Percentiles rank a stretch among this genome's conserved stretches.
phyloP scores from a whole-genome alignment of 441 rosid genomes.

The Oxalis stricta region DNA sequence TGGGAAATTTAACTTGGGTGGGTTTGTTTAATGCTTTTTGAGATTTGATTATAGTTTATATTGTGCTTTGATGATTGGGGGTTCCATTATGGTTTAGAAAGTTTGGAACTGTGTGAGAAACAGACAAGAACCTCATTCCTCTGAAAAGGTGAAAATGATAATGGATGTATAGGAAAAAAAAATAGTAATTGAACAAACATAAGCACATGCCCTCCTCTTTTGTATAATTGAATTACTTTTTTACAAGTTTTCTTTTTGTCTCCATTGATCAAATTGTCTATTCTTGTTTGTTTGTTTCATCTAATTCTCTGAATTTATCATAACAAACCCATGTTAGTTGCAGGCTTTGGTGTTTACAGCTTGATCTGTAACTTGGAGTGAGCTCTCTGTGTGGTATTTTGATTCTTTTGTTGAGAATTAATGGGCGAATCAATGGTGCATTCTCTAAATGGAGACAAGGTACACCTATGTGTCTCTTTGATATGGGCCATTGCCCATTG shows the following conservation, averaged over 20 bases:
- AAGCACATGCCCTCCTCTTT: conserved; percentile 20
- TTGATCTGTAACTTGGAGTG: conserved; percentile 10
- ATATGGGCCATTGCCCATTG: conserved; percentile 14
- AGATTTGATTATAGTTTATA: conserved; percentile 12
- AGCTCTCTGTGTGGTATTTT: conserved; percentile 16
- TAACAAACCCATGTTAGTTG: conserved; percentile 13
- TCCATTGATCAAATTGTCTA: conserved; percentile 11
- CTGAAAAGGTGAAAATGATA: conserved; percentile 12
- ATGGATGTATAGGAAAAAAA: not conserved
- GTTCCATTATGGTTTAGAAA: conserved; percentile 12
- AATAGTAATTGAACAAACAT: conserved; percentile 7
- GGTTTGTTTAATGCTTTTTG: no score
- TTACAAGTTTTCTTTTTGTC: conserved; percentile 22
- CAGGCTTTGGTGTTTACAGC: conserved; percentile 2
- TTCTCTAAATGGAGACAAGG: conserved; percentile 46
- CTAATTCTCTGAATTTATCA: conserved; percentile 13
- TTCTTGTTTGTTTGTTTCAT: conserved; percentile 11
- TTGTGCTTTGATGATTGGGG: conserved; percentile 18
- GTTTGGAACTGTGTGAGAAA: conserved; percentile 28
- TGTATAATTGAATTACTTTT: conserved; percentile 14
- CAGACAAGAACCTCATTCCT: conserved; percentile 19
- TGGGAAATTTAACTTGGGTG: conserved; percentile 18
- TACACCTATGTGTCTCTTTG: conserved; percentile 22
- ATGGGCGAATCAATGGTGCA: conserved; percentile 49
- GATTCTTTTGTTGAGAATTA: conserved; percentile 13